These are phyloP conservation scores for Symbiodinium pilosum DNA, from an alignment of 73 alveolate species.

Conservation along the genomic window DNA sequence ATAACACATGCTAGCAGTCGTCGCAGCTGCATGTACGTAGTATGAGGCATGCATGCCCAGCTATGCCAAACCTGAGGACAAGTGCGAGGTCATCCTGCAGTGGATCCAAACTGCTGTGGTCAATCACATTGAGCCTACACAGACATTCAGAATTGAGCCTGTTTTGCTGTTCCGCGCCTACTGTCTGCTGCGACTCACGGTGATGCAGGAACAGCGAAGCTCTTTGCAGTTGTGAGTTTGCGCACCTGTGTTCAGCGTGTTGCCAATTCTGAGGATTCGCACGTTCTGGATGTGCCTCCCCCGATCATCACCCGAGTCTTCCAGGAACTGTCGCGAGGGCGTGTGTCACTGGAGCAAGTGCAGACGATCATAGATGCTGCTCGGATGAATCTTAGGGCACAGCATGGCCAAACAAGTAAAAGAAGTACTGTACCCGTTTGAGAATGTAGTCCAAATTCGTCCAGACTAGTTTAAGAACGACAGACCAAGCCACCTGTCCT, in stretches of 20 bases:
- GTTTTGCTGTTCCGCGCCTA: background rate
- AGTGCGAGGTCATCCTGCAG: conserved; percentile 12
- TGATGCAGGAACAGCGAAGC: too few relatives aligned
- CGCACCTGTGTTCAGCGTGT: too few relatives aligned
- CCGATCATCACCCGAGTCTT: conserved; percentile 30
- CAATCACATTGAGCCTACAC: background rate
- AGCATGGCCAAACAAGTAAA: too few relatives aligned
- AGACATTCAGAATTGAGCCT: background rate
- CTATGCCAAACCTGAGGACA: background rate
- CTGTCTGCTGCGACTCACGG: too few relatives aligned
- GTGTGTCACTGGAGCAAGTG: background rate
- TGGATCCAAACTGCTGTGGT: conserved; percentile 9
- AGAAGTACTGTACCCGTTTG: background rate
- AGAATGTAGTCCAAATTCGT: too few relatives aligned
- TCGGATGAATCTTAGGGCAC: background rate
- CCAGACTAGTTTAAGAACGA: too few relatives aligned
- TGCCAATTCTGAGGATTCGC: background rate
- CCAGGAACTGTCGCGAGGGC: conserved; percentile 6
- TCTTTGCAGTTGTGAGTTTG: too few relatives aligned
- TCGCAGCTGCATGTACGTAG: background rate
- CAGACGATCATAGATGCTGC: conserved; percentile 22
- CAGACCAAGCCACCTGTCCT: too few relatives aligned
- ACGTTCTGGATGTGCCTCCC: conserved; percentile 13
- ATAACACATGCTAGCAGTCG: too few relatives aligned
- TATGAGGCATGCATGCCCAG: too few relatives aligned